These are phyloP conservation scores for Pontederia crassipes DNA, from an alignment of 176 grass and related monocot genomes.

Conservation along the genomic window DNA sequence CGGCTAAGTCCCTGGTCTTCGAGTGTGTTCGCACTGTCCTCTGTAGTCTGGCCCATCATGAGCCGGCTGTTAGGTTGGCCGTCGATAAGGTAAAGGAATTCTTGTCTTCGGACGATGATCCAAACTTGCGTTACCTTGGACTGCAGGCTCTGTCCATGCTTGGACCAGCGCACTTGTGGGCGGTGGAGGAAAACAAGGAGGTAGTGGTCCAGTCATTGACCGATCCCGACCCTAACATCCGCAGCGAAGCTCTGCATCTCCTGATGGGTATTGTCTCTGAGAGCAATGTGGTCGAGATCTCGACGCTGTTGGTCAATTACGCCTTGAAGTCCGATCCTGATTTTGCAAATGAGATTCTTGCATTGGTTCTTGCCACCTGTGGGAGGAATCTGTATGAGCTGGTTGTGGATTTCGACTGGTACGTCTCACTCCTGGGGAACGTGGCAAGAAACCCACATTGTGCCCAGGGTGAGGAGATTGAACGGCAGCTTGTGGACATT, in stretches of 20 bases:
- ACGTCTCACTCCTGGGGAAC: slow-evolving; percentile 50
- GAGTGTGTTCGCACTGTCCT: slow-evolving; percentile 71
- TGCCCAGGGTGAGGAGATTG: slow-evolving; percentile 64
- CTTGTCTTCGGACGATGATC: slow-evolving; percentile 49
- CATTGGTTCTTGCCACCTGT: slow-evolving; percentile 48
- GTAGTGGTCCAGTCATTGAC: slow-evolving; percentile 38
- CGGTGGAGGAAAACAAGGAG: slow-evolving; percentile 41
- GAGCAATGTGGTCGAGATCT: slow-evolving; percentile 42
- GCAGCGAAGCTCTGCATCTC: slow-evolving; percentile 42
- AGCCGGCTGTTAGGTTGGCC: slow-evolving; percentile 42
- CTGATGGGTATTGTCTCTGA: slow-evolving; percentile 50
- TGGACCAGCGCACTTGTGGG: slow-evolving; percentile 31
- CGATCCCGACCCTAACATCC: slow-evolving; percentile 63
- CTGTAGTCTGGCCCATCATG: slow-evolving; percentile 38
- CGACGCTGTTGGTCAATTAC: slow-evolving; percentile 46
- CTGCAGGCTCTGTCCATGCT: slow-evolving; percentile 63
- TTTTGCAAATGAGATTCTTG: slow-evolving; percentile 69
- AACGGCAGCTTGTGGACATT: slow-evolving; percentile 71
- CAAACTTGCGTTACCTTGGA: slow-evolving; percentile 84
- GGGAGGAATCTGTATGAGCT: slow-evolving; percentile 65
- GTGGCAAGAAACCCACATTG: slow-evolving; percentile 72
- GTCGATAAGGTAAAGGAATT: slow-evolving; percentile 73
- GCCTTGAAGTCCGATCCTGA: slow-evolving; percentile 59
- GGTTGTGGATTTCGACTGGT: slow-evolving; percentile 86
- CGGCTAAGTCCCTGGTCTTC: slow-evolving; percentile 69